Conservation (phyloP, 495 filamentous ascomycete genomes). For the Annulohypoxylon nitens region DNA sequence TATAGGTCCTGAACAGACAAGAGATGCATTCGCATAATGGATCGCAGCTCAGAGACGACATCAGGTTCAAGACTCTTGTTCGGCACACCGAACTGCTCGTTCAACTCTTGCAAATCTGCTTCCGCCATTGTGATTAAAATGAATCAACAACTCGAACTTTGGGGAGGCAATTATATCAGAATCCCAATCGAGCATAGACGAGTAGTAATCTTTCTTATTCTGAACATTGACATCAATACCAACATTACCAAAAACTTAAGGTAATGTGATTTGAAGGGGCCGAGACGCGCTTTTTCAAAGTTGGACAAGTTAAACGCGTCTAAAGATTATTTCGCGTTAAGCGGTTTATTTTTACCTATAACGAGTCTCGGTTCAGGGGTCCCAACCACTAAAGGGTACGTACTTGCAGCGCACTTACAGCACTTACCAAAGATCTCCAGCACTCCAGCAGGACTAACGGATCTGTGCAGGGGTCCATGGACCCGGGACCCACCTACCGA, state of each 20-base stretch:
- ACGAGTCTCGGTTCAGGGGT: too few species aligned
- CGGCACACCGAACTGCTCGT: constrained; percentile 74
- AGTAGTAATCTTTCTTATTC: background rate
- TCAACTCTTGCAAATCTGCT: constrained; percentile 68
- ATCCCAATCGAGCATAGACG: background rate
- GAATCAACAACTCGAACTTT: background rate
- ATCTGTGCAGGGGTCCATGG: background rate
- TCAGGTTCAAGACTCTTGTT: constrained; percentile 71
- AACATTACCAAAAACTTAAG: background rate
- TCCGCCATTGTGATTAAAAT: constrained; percentile 63
- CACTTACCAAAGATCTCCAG: background rate
- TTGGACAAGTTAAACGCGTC: constrained; percentile 32
- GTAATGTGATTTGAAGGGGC: background rate
- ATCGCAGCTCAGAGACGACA: constrained; percentile 80
- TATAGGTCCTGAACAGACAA: constrained; percentile 85
- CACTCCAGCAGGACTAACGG: background rate
- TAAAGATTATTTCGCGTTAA: constrained; percentile 46
- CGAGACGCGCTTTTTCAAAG: constrained; percentile 36
- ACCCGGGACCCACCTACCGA: background rate
- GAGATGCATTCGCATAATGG: constrained; percentile 84
- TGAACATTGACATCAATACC: background rate
- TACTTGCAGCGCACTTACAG: too few species aligned
- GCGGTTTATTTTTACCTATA: constrained; percentile 34
- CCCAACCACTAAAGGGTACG: background rate
- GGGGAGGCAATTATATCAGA: background rate